Percentiles rank a stretch among this genome's conserved stretches.
phyloP scores from a whole-genome alignment of 2,329 filamentous ascomycete species.

The Diaporthe aspalathi region DNA sequence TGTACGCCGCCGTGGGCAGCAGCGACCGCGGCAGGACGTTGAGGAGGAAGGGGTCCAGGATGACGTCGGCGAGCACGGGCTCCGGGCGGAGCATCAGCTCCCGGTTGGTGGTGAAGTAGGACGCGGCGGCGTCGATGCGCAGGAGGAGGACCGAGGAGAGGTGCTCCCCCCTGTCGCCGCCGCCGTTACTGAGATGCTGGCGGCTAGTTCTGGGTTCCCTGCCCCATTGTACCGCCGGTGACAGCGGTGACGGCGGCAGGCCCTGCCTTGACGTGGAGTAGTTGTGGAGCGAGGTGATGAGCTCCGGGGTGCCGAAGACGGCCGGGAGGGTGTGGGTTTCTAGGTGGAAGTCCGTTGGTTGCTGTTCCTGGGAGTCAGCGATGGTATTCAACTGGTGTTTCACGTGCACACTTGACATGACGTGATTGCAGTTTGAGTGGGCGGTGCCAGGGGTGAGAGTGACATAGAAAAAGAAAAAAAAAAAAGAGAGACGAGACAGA shows the following conservation, averaged over 20 bases:
- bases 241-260: background rate
- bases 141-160: conserved; percentile 73
- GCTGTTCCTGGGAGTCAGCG: conserved; percentile 60
- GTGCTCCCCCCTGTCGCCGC: conserved; percentile 26
- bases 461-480: no score
- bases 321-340: conserved; percentile 70
- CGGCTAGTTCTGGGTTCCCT: background rate
- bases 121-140: conserved; percentile 79
- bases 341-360: conserved; percentile 85
- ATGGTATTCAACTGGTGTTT: no score
- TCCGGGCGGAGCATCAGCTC: conserved; percentile 80
- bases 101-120: conserved; percentile 83
- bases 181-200: conserved; percentile 12
- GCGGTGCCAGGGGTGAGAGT: no score
- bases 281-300: conserved; percentile 72
- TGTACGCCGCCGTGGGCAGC: conserved; percentile 76
- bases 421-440: no score
- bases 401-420: no score
- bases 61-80: conserved; percentile 80
- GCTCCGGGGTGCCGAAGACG: conserved; percentile 70
- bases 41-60: conserved; percentile 86
- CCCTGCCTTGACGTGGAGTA: conserved; percentile 67
- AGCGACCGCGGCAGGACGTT: conserved; percentile 86
- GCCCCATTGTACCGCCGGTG: no score
- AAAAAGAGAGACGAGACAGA: background rate